Percentiles rank a stretch among this genome's conserved stretches.
phyloP scores from a whole-genome alignment of 1,284 basidiomycete genomes.

The Moesziomyces globuligerus region DNA sequence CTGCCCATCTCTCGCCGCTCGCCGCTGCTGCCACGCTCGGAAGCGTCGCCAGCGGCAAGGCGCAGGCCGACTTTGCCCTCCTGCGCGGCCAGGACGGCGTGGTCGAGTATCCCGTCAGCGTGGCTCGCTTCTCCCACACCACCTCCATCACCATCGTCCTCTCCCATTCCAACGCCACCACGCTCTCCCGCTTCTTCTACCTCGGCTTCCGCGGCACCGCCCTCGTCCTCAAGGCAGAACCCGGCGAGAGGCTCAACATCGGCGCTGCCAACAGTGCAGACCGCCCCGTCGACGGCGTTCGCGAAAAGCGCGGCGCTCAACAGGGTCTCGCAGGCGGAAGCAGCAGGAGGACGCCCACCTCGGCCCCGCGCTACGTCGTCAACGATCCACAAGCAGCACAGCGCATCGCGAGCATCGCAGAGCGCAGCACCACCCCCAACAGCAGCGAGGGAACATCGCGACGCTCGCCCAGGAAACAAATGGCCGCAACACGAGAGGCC shows the following conservation, averaged over 20 bases:
- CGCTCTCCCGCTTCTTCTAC: conserved; percentile 59
- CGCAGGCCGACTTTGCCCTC: conserved; percentile 65
- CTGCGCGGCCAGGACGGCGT: conserved; percentile 51
- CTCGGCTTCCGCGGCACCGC: conserved; percentile 63
- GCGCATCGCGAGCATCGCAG: conserved; percentile 27
- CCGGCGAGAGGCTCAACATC: conserved; percentile 50
- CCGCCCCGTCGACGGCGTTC: conserved; percentile 50
- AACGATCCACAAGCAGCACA: conserved; percentile 25
- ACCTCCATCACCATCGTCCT: conserved; percentile 61
- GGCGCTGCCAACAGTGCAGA: conserved; percentile 59
- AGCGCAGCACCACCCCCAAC: conserved; percentile 2
- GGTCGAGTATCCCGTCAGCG: conserved; percentile 62
- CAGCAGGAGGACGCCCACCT: conserved; percentile 9
- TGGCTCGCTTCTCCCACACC: conserved; percentile 60
- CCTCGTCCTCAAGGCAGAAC: conserved; percentile 49
- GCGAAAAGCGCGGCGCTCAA: conserved; percentile 43
- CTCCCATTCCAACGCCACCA: conserved; percentile 54
- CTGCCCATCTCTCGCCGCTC: conserved; percentile 10
- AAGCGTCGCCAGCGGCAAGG: conserved; percentile 49
- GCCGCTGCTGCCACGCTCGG: conserved; percentile 44
- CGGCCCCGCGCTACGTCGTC: conserved; percentile 27
- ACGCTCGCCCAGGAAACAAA: conserved; percentile 28
- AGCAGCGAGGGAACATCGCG: conserved; percentile 5
- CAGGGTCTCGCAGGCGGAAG: conserved; percentile 48
- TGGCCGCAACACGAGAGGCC: not conserved